Evolutionary conservation across 2,329 filamentous ascomycete species (phyloP), one percentile per base, ranked within the genome.

Genomic region (Neonectria coccinea): DNA sequence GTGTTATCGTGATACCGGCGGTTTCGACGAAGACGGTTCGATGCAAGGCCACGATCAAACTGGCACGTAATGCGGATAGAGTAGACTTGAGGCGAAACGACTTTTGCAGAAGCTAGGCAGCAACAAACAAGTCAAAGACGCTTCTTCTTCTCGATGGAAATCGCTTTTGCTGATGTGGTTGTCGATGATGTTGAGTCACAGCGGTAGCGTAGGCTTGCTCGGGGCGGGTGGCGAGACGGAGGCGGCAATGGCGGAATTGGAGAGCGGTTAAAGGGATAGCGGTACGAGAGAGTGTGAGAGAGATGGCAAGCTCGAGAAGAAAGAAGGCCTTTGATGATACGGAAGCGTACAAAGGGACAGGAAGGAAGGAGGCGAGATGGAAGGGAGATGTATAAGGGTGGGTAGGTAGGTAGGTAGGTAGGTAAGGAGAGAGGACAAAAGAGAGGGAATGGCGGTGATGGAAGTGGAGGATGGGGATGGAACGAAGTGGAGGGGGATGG

Each of bases 281-380:
- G 61, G 63, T 59, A 56, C 65, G 63, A 63, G 60, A 58, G 62
- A 66, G 56, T 42, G 57, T 65, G 66, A 64, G 64, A 70, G 61
- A 62, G 70, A 72, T 69, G 67, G 74, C 71, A 79, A 77, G 73
- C 73, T 77, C 72, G 73, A 78, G 73, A 75, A 76, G 74, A 74
- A 76, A 75, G 75, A 78, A 75, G 75, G 74, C 67, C 74, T 74
- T 75, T 76, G 74, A 70, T 66, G 70, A 72, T 72, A 71, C 67
- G 69, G 71, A 75, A 73, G 74, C 72, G 74, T 71, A 73, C 73
- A 72, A 74, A 76, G 66, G 48, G 70, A 74, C 67, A 69, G 66
- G 75, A 69, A 73, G 66, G 75, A 69, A 74, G 74, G 74, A 74
- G 74, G 71, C 74, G 70, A 67, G 68, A 71, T 62, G 70, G 70